Evolutionary conservation across 2,329 filamentous ascomycete species (phyloP), one percentile per base, ranked within the genome.

Genomic region (Tolypocladium ophioglossoides): DNA sequence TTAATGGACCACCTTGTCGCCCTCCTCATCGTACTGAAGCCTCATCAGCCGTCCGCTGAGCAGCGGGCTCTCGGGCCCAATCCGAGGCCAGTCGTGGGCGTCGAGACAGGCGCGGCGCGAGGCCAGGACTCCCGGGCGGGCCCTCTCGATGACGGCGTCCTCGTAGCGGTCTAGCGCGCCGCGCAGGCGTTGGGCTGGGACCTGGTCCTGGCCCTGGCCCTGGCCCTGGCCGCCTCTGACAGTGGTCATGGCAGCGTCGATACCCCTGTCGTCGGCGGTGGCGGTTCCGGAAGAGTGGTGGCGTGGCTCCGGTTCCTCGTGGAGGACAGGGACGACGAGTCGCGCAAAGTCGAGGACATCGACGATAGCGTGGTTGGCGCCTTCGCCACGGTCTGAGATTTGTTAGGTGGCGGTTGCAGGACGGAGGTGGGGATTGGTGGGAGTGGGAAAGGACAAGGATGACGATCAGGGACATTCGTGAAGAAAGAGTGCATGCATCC

Each of bases 351-450:
- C 73, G 2, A 68, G 61, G 0, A 78, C 75, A 59, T 82, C 79
- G 8, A 74, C 63, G 38, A 83, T 77, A 3, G 75, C 78, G 52
- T 82, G 78, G 57, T 83, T 83, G 7, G 77, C 78, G 1, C 77
- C 79, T 63, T 83, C 79, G 3, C 79, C 79, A 14, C 79, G 72
- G 59, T 78, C 79, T 83, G 56, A 35, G 24, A 18, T 24, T 35
- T 11, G 11, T 24, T n/a, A 30, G 30, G 24, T 30, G 24, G 38
- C 32, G 32, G 32, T 37, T 7, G 32, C 20, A n/a, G 7, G 0
- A 0, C 1, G 8, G 34, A 11, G 12, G 8, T 40, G 40, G 39
- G 34, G 35, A 27, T 30, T 40, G 34, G 35, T 32, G 27, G 44
- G n/a, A 11, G 6, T 10, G 24, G 8, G 2, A 47, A 24, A 41